Base-by-base conservation (phyloP, 331 rosid species). In the Quercus phellos region DNA sequence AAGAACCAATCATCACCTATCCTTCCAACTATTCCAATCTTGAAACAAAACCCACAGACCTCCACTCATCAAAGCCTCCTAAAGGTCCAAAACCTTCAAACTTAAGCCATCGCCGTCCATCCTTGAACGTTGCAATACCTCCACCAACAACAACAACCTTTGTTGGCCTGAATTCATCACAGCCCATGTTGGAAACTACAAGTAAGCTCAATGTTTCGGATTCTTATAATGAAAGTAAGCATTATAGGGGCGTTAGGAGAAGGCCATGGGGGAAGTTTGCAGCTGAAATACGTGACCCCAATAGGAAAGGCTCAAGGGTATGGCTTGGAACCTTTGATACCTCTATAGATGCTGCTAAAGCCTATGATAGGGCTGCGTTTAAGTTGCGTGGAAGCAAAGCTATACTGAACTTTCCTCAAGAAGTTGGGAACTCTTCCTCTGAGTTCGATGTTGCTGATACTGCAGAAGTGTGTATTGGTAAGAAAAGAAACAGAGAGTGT, bases 301-400 rank as follows among this genome's bases (percentile, higher is more conserved):
- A 82, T 71, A 77, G 83, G 61, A 89, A 88, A 75, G 98, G 98
- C 0, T 88, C 96, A 7, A 89, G 97, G 55, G 97, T 94, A 7
- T 94, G 98, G 98, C 97, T 94, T 4, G 97, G 98, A 77, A 94
- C 98, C 3, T 94, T 90, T 67, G 94, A 90, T 4, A 92, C 98
- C 0, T 97, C 97, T 75, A 42, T 90, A 34, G 97, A 94, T 85
- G 98, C 97, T 10, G 98, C 97, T 13, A 90, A 79, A 73, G 98
- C 96, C 74, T 94, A 94, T 74, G 97, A 94, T 21, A 76, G 83
- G 51, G 96, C 98, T 19, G 98, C 98, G 27, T 94, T 94, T 34
- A 84, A 59, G 74, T 68, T 94, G 94, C 86, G 98, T 30, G 97
- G 97, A 53, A 85, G 92, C 83, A 92, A 89, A 72, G 98, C 98